A percentile compares a stretch with the other conserved stretches of the same genome.
Evolutionary conservation across 306 rosid genomes (phyloP).

Genomic region (Delonix regia): DNA sequence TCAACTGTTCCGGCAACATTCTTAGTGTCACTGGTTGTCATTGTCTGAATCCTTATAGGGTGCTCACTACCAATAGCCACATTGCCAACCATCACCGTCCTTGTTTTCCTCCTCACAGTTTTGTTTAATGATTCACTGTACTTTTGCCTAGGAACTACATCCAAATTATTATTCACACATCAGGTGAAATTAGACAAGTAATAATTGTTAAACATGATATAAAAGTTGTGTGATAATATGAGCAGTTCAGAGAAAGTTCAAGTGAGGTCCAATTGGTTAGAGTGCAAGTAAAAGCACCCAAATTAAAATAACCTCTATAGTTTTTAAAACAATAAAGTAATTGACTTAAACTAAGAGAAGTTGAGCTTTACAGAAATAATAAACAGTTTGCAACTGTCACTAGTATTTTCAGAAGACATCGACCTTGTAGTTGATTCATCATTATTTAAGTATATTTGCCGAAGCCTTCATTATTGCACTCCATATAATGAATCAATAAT

Average conservation of each 20-base stretch:
- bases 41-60: slow-evolving; percentile 98
- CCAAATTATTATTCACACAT: slow-evolving; percentile 40
- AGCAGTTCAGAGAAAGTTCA: neutral
- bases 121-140: slow-evolving; percentile 83
- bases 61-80: slow-evolving; percentile 91
- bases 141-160: slow-evolving; percentile 90
- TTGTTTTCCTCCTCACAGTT: slow-evolving; percentile 88
- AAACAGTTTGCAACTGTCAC: neutral
- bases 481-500: neutral
- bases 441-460: neutral
- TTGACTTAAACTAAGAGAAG: neutral
- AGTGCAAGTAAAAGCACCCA: neutral
- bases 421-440: neutral
- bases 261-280: neutral
- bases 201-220: neutral
- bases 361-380: neutral
- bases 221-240: neutral
- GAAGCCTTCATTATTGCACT: neutral
- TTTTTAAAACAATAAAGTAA: neutral
- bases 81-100: slow-evolving; percentile 93
- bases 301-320: neutral
- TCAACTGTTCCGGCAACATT: slow-evolving; percentile 93
- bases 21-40: slow-evolving; percentile 96
- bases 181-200: slow-evolving; percentile 31
- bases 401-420: slow-evolving; percentile 3